Evolutionary conservation across 164 flowering plant genomes (phyloP).

Genomic region (Protea cynaroides): DNA sequence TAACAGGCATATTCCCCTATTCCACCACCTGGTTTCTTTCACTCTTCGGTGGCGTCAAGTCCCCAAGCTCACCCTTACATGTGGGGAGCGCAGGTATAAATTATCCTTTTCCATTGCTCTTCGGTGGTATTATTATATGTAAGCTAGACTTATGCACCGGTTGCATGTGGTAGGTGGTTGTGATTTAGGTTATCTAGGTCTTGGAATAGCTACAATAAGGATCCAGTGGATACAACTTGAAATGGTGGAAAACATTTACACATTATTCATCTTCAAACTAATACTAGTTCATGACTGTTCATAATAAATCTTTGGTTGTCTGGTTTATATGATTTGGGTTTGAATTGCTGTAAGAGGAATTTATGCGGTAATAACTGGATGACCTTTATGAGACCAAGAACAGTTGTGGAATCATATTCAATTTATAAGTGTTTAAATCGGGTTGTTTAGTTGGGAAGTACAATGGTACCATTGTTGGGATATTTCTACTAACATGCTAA

Average conservation of each 20-base stretch:
- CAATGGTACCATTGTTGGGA: no score
- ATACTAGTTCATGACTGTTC: background rate
- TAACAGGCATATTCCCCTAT: constrained; percentile 86
- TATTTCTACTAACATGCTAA: no score
- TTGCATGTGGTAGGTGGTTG: background rate
- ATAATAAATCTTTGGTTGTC: background rate
- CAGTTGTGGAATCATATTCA: no score
- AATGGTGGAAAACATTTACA: background rate
- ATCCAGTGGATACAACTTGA: background rate
- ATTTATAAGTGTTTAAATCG: no score
- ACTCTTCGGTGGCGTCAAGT: constrained; percentile 61
- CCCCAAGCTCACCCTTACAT: constrained; percentile 94
- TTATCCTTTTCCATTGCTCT: constrained; percentile 1
- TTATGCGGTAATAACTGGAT: no score
- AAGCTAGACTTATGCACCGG: background rate
- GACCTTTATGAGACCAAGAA: no score
- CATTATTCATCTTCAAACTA: background rate
- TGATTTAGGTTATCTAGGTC: background rate
- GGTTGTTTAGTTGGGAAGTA: no score
- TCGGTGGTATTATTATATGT: background rate
- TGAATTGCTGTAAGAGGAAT: background rate
- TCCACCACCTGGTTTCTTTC: constrained; percentile 71
- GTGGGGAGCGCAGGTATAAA: constrained; percentile 97
- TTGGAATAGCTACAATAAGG: background rate
- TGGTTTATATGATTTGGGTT: background rate